Conservation (phyloP, 2,329 filamentous ascomycete genomes). For the Colletotrichum kahawae region DNA sequence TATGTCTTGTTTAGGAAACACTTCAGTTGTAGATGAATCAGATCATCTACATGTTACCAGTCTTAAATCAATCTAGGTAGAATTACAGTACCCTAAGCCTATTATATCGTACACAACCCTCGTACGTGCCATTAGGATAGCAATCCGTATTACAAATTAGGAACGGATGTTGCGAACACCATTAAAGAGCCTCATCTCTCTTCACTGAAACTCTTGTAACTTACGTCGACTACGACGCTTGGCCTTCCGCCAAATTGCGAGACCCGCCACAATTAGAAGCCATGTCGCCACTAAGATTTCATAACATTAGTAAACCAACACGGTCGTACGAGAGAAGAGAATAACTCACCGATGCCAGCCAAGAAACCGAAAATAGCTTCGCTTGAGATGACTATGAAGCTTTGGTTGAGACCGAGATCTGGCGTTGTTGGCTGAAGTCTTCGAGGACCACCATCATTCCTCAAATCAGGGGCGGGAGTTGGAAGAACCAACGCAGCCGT, state of each 20-base stretch:
- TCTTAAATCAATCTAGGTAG: background rate
- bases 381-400: background rate
- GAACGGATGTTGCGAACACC: background rate
- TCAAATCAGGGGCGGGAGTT: background rate
- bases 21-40: background rate
- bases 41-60: background rate
- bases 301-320: background rate
- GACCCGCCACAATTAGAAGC: background rate
- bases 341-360: background rate
- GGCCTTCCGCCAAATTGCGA: background rate
- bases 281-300: background rate
- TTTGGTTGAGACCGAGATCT: background rate
- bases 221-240: background rate
- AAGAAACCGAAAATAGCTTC: background rate
- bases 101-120: background rate
- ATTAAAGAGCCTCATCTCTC: background rate
- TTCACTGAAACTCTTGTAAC: background rate
- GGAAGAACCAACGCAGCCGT: background rate
- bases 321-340: background rate
- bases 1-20: background rate
- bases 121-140: background rate
- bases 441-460: background rate
- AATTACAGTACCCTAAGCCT: background rate
- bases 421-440: background rate
- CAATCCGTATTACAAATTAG: background rate